Evolutionary conservation across 805 yeast genomes (phyloP).

Genomic region (Spathaspora sp.): DNA sequence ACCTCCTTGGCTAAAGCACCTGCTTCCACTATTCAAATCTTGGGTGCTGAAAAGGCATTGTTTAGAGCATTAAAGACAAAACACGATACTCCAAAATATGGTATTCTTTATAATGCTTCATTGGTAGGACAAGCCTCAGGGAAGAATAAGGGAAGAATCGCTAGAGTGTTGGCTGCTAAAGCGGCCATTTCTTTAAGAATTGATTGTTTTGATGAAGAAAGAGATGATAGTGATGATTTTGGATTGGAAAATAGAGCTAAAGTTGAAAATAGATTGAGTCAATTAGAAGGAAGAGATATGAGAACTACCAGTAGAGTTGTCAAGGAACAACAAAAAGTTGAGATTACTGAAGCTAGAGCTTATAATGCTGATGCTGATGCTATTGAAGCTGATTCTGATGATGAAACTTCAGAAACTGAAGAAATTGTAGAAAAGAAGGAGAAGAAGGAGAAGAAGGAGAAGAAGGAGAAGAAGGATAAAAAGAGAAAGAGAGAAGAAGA

Average conservation of each 20-base stretch:
- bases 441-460: conserved; percentile 25
- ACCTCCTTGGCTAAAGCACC: conserved; percentile 96
- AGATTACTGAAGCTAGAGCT: conserved; percentile 76
- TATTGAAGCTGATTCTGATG: conserved; percentile 25
- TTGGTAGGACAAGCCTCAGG: conserved; percentile 97
- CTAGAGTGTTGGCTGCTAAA: conserved; percentile 97
- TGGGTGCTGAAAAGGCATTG: conserved; percentile 98
- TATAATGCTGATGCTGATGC: conserved; percentile 97
- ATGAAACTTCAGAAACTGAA: conserved; percentile 29
- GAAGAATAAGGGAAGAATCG: conserved; percentile 97
- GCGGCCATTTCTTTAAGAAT: conserved; percentile 96
- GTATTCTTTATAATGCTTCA: conserved; percentile 94
- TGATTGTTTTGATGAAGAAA: conserved; percentile 95
- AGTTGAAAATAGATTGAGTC: conserved; percentile 91
- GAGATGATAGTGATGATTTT: conserved; percentile 92
- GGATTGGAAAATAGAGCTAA: conserved; percentile 89
- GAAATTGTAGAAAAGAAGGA: conserved; percentile 26
- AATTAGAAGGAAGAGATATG: conserved; percentile 93
- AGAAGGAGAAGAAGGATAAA: conserved; percentile 16
- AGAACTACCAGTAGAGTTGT: conserved; percentile 83
- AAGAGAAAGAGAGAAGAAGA: conserved; percentile 14
- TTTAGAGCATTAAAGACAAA: conserved; percentile 98
- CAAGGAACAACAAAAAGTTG: conserved; percentile 83
- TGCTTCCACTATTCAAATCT: conserved; percentile 95
- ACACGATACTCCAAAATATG: conserved; percentile 98